phyloP scores from a whole-genome alignment of 108 stramenopile genomes.

The Pinguiococcus pyrenoidosus region DNA sequence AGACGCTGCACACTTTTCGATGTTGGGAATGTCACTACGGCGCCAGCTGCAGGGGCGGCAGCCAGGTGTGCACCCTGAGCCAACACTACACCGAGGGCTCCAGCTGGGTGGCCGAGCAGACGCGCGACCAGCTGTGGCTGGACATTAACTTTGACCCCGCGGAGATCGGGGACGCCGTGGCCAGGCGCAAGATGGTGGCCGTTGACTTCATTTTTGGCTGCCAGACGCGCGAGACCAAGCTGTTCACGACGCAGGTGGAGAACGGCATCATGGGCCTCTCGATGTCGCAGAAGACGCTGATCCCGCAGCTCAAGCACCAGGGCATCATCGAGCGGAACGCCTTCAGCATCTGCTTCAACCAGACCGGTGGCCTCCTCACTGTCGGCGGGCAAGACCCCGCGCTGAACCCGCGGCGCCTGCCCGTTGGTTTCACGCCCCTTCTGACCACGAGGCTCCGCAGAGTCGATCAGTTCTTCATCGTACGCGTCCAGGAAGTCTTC shows the following conservation, averaged over 20 bases:
- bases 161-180: not conserved
- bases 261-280: conserved; percentile 2
- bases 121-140: not conserved
- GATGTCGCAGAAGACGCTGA: not conserved
- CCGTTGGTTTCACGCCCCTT: not conserved
- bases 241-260: conserved; percentile 3
- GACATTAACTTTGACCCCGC: too few relatives aligned
- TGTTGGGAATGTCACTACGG: too few relatives aligned
- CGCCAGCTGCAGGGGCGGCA: not conserved
- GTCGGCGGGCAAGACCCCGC: not conserved
- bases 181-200: not conserved
- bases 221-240: not conserved
- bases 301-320: not conserved
- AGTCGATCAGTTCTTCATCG: not conserved
- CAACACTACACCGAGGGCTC: conserved; percentile 4
- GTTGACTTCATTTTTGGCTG: conserved; percentile 6
- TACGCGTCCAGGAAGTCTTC: not conserved
- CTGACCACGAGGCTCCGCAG: not conserved
- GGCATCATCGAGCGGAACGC: not conserved
- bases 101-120: not conserved
- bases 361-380: not conserved
- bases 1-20: too few relatives aligned
- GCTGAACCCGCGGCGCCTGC: not conserved
- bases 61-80: not conserved
- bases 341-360: conserved; percentile 1